Base-by-base conservation (phyloP, 805 yeast species). In the Yarrowia bubula region DNA sequence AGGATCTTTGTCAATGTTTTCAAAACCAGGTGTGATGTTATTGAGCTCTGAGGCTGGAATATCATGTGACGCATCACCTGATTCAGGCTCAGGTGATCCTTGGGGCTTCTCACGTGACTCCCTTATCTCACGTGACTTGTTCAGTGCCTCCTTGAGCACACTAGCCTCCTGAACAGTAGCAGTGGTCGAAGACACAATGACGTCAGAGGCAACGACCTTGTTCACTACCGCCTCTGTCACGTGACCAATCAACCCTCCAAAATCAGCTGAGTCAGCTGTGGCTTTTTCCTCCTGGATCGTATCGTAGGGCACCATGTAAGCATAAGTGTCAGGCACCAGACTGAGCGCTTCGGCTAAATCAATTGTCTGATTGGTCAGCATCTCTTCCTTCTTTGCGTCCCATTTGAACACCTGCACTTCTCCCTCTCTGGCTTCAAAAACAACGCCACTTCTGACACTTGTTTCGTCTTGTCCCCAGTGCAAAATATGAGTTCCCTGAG, bases 81-180 rank as follows among this genome's bases (percentile, higher is more conserved):
- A 44, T 13, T 32, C 38, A 3, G 38, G 14, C 11, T 8, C 38
- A 32, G 37, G 37, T 2, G 37, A 32, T 6, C 5, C 38, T 1
- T 48, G 3, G 3, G 28, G 28, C 5, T 15, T 14, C 55, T 18
- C 14, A 15, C 32, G 22, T 46, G 28, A 22, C 28, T 22, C 53
- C 39, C 79, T 64, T 3, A 61, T 48, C 37, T 70, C 60, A 8
- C 76, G 72, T 35, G 75, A 69, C 18, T 75, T 72, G 22, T 69
- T 46, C n/a, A 84, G 70, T 2, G 80, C 77, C 4, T 76, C 76
- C 17, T 75, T 55, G 8, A 84, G 68, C 17, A 76, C 72, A 66
- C 76, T 75, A 33, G 81, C 78, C 67, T 84, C 89, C 42, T 83
- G 81, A 9, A 75, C 75, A 1, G 87, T 81, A 0, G 87, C 80